Evolutionary conservation across 176 grass and related monocot genomes (phyloP), one percentile per base, ranked within the genome.

Genomic region (Metroxylon sagu): DNA sequence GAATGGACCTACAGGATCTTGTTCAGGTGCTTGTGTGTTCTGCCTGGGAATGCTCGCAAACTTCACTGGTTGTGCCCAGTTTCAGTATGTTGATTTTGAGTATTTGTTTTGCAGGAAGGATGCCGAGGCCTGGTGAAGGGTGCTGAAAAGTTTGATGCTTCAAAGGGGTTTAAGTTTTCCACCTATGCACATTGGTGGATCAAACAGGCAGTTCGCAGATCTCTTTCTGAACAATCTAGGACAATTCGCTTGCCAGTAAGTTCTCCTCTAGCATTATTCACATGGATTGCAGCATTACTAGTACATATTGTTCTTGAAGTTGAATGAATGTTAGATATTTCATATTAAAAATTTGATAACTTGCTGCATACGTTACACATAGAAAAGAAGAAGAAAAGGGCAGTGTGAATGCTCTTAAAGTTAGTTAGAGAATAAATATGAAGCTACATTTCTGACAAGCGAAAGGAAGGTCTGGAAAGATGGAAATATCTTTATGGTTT

Each of bases 161-260:
- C 79, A 0, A 97, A 85, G 73, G 93, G 93, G 71, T 97, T 97
- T 67, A 91, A 89, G 50, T 97, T 91, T 55, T 97, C 93, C 14
- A 97, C 93, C 14, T 97, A 97, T 75, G 83, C 84, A 39, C 84
- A 91, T 65, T 91, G 93, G 87, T 97, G 87, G 87, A 97, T 91
- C 54, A 97, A 83, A 60, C 93, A 97, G 76, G 71, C 87, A 67
- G 85, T 97, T 55, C 75, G 87, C 53, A 97, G 77, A 29, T 90
- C 72, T 53, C 84, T 91, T 26, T 75, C 83, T 17, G 84, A 87
- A 57, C 76, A 84, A 58, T 83, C 87, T 8, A 79, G 83, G 14
- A 79, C 85, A 51, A 91, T 97, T 67, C 80, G 88, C 2, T 60
- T 97, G 71, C 92, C 92, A 19, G 92, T 97, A 85, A 50, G 72